phyloP scores from a whole-genome alignment of 371 early-diverging fungal genomes.

The Basidiobolus meristosporus region DNA sequence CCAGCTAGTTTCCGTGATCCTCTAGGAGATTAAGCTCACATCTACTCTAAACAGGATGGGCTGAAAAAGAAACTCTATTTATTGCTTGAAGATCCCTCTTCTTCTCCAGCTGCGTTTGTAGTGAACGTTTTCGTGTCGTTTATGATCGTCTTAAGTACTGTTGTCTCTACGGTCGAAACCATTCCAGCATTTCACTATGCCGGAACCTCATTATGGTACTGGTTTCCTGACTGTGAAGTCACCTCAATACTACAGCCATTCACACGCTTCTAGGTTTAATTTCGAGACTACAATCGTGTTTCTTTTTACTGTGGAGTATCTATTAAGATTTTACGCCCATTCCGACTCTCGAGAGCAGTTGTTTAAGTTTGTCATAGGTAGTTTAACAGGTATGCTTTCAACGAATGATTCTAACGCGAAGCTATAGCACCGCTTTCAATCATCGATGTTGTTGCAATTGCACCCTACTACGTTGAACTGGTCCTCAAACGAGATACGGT shows the following conservation, averaged over 20 bases:
- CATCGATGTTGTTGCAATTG: slow-evolving; percentile 59
- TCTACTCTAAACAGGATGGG: neutral
- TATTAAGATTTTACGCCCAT: slow-evolving; percentile 46
- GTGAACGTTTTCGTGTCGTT: slow-evolving; percentile 53
- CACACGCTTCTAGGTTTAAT: slow-evolving; percentile 30
- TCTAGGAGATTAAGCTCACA: no score
- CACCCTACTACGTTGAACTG: slow-evolving; percentile 65
- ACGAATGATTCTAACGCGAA: slow-evolving; percentile 1
- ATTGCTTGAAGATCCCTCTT: slow-evolving; percentile 44
- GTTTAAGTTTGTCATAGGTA: slow-evolving; percentile 18
- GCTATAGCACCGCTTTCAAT: slow-evolving; percentile 41
- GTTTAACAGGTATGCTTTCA: neutral
- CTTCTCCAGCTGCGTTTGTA: slow-evolving; percentile 43
- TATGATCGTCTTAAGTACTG: slow-evolving; percentile 51
- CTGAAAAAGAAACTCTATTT: slow-evolving; percentile 46
- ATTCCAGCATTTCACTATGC: slow-evolving; percentile 59
- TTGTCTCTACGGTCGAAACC: slow-evolving; percentile 70
- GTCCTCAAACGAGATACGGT: slow-evolving; percentile 45
- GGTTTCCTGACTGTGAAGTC: no score
- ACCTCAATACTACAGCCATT: no score
- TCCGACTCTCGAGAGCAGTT: slow-evolving; percentile 36
- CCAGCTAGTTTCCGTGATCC: no score
- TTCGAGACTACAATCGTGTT: slow-evolving; percentile 55
- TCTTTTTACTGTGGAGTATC: slow-evolving; percentile 58
- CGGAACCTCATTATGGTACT: slow-evolving; percentile 41